Evolutionary conservation across 2,329 filamentous ascomycete species (phyloP).

Genomic region (Alternaria novae-zelandiae): DNA sequence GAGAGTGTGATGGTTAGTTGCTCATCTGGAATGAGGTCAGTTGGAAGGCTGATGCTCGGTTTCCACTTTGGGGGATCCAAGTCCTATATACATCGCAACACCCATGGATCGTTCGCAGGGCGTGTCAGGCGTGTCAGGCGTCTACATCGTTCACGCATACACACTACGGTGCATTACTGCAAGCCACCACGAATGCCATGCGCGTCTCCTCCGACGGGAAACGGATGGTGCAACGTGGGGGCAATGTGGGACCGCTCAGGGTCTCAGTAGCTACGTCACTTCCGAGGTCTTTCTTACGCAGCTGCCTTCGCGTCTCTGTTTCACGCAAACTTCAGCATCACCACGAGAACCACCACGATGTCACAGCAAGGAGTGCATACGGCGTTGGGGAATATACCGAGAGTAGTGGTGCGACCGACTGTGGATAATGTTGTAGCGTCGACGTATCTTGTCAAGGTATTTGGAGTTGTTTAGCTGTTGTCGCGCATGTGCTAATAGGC

Average conservation of each 20-base stretch:
- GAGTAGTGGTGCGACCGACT: constrained; percentile 38
- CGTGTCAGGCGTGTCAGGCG: background rate
- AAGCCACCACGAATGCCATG: background rate
- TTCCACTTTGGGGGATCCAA: background rate
- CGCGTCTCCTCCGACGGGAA: constrained; percentile 8
- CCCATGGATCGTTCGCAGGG: background rate
- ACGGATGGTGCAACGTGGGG: background rate
- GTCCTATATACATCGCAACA: background rate
- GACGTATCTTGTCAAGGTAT: constrained; percentile 43
- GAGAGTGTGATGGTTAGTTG: too few relatives aligned
- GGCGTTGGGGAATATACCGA: constrained; percentile 27
- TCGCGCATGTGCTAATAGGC: constrained; percentile 19
- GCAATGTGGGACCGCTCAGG: background rate
- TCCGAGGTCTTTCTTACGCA: background rate
- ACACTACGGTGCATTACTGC: background rate
- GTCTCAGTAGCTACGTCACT: constrained; percentile 12
- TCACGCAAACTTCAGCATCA: background rate
- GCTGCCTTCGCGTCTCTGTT: constrained; percentile 4
- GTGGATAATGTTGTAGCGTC: constrained; percentile 34
- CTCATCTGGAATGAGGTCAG: background rate
- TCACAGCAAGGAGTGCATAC: constrained; percentile 44
- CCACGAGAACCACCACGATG: constrained; percentile 27
- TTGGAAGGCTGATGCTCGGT: background rate
- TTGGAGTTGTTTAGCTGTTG: background rate
- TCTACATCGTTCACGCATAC: background rate